A percentile compares a stretch with the other conserved stretches of the same genome.
Conservation (phyloP, 768 basidiomycete genomes). For the Rhodotorula graminis region DNA sequence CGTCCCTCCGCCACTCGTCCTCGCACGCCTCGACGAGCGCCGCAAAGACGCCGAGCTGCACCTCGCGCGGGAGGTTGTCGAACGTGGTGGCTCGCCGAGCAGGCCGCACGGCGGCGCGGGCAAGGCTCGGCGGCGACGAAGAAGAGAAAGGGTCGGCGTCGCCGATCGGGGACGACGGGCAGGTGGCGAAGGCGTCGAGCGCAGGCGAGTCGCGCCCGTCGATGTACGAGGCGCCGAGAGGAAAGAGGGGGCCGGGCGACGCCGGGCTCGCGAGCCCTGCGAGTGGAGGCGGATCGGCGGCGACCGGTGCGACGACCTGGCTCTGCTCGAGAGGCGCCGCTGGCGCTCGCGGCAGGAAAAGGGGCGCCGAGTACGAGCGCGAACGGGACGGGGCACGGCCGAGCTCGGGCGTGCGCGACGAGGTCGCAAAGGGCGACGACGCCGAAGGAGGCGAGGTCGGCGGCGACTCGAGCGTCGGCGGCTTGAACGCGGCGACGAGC, state of each 20-base stretch:
- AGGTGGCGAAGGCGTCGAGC: neutral
- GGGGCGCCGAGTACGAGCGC: slow-evolving; percentile 14
- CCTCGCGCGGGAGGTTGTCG: slow-evolving; percentile 38
- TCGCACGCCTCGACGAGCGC: slow-evolving; percentile 32
- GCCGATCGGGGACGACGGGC: neutral
- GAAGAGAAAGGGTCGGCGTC: neutral
- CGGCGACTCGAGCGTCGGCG: neutral
- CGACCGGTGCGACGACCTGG: neutral
- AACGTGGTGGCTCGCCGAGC: slow-evolving; percentile 13
- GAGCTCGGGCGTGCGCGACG: neutral
- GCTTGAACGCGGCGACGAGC: neutral
- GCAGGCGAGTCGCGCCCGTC: neutral
- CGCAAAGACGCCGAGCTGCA: slow-evolving; percentile 36
- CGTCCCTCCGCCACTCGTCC: slow-evolving; percentile 21
- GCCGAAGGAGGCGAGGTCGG: neutral
- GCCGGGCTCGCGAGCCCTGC: neutral
- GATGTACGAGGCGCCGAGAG: neutral
- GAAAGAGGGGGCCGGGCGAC: neutral
- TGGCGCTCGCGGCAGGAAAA: neutral
- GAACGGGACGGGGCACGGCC: neutral
- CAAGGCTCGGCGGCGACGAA: neutral
- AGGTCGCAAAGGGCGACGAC: neutral
- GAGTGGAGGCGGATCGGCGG: no score
- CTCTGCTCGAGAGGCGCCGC: no score
- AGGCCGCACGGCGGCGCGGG: neutral